These are phyloP conservation scores for Melaleuca quinquenervia DNA, from an alignment of 345 rosid genomes.

Conservation along the genomic window DNA sequence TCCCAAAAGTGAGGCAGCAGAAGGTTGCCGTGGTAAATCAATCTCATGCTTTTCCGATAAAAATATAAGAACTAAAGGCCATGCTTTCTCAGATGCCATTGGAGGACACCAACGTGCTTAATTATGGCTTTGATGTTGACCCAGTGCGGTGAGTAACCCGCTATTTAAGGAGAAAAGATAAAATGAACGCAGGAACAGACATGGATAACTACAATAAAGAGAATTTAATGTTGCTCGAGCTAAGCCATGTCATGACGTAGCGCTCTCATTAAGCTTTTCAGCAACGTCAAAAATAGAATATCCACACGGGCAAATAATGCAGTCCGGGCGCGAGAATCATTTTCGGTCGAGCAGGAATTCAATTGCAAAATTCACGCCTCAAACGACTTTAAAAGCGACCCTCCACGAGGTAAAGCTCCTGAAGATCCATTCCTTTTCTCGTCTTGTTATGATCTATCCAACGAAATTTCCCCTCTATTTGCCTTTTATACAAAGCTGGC, in stretches of 20 bases:
- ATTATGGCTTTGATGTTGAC: background rate
- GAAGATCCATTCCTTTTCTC: background rate
- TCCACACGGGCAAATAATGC: background rate
- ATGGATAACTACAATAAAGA: background rate
- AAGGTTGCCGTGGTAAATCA: background rate
- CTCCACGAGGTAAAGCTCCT: background rate
- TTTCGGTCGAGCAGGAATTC: background rate
- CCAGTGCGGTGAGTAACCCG: background rate
- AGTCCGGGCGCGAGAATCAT: background rate
- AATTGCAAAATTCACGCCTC: background rate
- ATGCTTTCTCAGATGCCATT: background rate
- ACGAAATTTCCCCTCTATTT: background rate
- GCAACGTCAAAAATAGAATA: background rate
- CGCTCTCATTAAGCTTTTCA: background rate
- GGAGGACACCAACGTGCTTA: background rate
- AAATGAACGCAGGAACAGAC: background rate
- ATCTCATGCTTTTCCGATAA: background rate
- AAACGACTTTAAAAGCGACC: background rate
- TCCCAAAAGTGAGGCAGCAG: background rate
- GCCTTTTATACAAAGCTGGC: background rate
- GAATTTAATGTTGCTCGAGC: background rate
- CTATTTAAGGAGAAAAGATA: background rate
- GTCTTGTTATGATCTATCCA: background rate
- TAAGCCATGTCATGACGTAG: background rate
- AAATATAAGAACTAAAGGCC: background rate